A percentile compares a stretch with the other conserved stretches of the same genome.
phyloP scores from a whole-genome alignment of 2,329 filamentous ascomycete genomes.

The Colletotrichum sp. region DNA sequence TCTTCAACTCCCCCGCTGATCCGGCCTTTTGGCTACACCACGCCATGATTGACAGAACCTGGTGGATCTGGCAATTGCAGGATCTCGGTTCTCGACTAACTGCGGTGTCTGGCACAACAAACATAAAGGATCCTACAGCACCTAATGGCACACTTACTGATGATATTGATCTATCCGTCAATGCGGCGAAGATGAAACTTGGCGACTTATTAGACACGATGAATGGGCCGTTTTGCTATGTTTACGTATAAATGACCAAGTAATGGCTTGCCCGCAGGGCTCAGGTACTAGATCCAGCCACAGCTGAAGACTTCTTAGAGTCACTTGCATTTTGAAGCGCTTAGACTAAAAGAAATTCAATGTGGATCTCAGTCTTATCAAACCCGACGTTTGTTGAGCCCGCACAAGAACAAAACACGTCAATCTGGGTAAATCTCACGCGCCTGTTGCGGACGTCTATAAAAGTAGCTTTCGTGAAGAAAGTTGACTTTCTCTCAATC shows the following conservation, averaged over 20 bases:
- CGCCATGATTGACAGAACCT: constrained; percentile 30
- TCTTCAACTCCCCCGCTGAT: constrained; percentile 33
- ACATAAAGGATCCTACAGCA: constrained; percentile 2
- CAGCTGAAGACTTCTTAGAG: fast-evolving
- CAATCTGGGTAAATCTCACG: fast-evolving
- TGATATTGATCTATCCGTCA: constrained; percentile 28
- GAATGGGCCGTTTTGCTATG: constrained; percentile 33
- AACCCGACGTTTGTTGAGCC: fast-evolving
- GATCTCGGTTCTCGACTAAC: constrained; percentile 17
- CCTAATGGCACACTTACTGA: constrained; percentile 25
- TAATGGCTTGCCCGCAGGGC: fast-evolving
- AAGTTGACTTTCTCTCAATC: too few species aligned
- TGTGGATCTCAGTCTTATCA: fast-evolving
- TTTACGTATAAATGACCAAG: constrained; percentile 28
- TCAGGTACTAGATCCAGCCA: neutral
- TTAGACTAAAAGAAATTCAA: fast-evolving
- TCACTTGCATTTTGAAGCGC: neutral
- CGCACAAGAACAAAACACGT: neutral
- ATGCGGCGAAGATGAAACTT: constrained; percentile 29
- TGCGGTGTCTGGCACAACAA: constrained; percentile 18
- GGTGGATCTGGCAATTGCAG: constrained; percentile 29
- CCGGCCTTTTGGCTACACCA: constrained; percentile 32
- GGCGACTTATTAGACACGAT: constrained; percentile 34
- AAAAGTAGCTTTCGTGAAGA: neutral
- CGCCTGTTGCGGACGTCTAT: neutral